phyloP scores from a whole-genome alignment of 345 rosid genomes.

The Boechera retrofracta region DNA sequence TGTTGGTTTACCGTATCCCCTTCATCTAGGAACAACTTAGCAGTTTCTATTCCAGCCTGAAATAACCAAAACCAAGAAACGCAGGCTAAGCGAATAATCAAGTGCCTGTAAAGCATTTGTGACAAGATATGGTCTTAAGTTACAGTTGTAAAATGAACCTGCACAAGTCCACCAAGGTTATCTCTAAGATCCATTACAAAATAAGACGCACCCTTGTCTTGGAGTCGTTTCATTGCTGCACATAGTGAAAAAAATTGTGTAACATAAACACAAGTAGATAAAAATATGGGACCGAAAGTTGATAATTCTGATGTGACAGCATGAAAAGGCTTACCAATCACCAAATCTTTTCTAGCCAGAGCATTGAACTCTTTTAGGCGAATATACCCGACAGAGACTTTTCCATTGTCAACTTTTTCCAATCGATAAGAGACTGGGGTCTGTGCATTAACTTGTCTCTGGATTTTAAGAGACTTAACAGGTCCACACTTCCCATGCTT shows the following conservation, averaged over 20 bases:
- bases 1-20: conserved; percentile 73
- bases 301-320: neutral
- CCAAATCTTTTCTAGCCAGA: conserved; percentile 88
- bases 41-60: conserved; percentile 97
- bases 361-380: conserved; percentile 95
- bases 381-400: conserved; percentile 73
- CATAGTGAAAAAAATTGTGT: neutral
- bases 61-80: conserved; percentile 37
- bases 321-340: conserved; percentile 60
- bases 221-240: conserved; percentile 90
- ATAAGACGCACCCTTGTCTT: conserved; percentile 85
- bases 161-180: conserved; percentile 96
- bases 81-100: conserved; percentile 14
- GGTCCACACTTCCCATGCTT: conserved; percentile 93
- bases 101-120: neutral
- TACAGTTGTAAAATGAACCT: conserved; percentile 51
- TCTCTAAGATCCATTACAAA: conserved; percentile 93
- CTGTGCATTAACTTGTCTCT: conserved; percentile 81
- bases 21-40: conserved; percentile 86
- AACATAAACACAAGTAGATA: conserved; percentile 1
- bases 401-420: conserved; percentile 73
- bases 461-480: conserved; percentile 65
- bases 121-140: conserved; percentile 11
- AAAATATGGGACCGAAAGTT: neutral
- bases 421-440: conserved; percentile 85